phyloP scores from a whole-genome alignment of 2,329 filamentous ascomycete genomes.

The Chrysosporium queenslandicum region DNA sequence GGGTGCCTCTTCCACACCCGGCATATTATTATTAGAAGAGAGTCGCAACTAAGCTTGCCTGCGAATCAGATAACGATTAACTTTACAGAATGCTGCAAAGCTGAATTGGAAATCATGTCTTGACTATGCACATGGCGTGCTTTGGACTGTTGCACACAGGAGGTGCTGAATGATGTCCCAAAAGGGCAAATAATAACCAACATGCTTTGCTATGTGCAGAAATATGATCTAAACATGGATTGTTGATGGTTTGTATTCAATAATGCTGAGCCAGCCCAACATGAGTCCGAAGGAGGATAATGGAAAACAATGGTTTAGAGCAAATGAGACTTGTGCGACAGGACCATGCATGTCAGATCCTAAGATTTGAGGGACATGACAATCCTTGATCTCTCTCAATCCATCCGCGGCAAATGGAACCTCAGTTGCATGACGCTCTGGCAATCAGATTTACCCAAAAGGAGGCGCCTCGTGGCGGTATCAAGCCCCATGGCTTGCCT shows the following conservation, averaged over 20 bases:
- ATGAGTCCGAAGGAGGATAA: not conserved
- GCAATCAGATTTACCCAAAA: not conserved
- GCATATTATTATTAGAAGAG: not conserved
- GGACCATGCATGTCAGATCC: not conserved
- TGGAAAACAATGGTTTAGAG: not conserved
- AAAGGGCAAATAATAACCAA: not conserved
- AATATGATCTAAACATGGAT: not conserved
- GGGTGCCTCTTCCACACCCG: too few species aligned
- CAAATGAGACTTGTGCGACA: not conserved
- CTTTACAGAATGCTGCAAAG: too few species aligned
- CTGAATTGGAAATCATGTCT: too few species aligned
- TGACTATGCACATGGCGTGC: not conserved
- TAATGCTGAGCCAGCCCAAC: too few species aligned
- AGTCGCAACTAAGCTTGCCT: not conserved
- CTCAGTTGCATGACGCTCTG: too few species aligned
- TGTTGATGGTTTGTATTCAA: not conserved
- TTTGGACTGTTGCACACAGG: not conserved
- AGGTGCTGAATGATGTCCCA: not conserved
- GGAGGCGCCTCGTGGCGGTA: not conserved
- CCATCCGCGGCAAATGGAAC: too few species aligned
- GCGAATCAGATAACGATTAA: not conserved
- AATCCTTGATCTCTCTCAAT: too few species aligned
- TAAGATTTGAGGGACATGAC: too few species aligned
- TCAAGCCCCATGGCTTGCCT: not conserved
- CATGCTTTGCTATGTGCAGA: not conserved